These are phyloP conservation scores for Gremmenia infestans DNA, from an alignment of 2,329 filamentous ascomycete species.

Conservation along the genomic window DNA sequence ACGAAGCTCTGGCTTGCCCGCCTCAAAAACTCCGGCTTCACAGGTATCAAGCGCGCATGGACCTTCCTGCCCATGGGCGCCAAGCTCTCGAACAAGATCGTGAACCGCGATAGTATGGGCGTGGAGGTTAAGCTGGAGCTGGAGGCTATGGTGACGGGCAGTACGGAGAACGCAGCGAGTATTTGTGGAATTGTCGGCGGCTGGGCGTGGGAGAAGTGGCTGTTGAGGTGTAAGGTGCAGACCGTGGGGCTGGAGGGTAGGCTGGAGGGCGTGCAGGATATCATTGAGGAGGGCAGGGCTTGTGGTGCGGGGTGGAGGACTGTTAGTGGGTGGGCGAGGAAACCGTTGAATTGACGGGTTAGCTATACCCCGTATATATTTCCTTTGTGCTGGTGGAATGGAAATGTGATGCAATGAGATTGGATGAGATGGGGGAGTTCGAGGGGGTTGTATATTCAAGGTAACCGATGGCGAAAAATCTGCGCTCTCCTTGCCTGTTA, in stretches of 20 bases:
- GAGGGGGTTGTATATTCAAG: neutral
- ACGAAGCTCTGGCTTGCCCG: constrained; percentile 77
- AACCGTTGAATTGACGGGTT: constrained; percentile 39
- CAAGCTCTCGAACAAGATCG: constrained; percentile 40
- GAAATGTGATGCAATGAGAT: neutral
- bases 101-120: constrained; percentile 35
- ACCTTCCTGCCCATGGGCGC: constrained; percentile 78
- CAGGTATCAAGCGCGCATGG: constrained; percentile 80
- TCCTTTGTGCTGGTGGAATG: neutral
- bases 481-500: neutral
- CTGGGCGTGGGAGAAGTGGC: constrained; percentile 96
- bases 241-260: constrained; percentile 66
- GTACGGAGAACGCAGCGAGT: constrained; percentile 65
- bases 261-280: constrained; percentile 53
- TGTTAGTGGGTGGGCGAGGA: constrained; percentile 59
- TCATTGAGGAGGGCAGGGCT: constrained; percentile 59
- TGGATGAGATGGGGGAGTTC: neutral
- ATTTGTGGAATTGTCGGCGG: constrained; percentile 78
- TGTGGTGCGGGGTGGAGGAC: constrained; percentile 56
- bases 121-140: constrained; percentile 45
- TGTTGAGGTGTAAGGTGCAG: constrained; percentile 82
- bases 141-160: constrained; percentile 62
- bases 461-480: neutral
- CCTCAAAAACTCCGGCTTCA: constrained; percentile 70
- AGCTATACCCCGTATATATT: neutral